A percentile compares a stretch with the other conserved stretches of the same genome.
These are phyloP conservation scores for Kingdonia uniflora DNA, from an alignment of 164 flowering plant genomes.

Conservation along the genomic window DNA sequence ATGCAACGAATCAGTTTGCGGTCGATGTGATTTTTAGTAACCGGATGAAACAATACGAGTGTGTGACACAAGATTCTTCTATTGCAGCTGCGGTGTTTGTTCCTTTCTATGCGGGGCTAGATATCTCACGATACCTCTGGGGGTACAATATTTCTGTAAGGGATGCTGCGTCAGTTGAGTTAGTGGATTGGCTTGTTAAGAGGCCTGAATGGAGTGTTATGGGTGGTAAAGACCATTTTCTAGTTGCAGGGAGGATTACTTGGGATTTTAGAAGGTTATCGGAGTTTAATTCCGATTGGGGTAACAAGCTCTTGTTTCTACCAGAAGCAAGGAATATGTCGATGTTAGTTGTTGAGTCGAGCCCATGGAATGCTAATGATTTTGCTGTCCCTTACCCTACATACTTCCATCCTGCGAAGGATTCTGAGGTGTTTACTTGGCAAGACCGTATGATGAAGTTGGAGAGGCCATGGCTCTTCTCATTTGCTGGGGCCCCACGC, in stretches of 20 bases:
- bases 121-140: constrained; percentile 80
- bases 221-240: constrained; percentile 87
- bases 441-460: constrained; percentile 79
- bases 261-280: constrained; percentile 82
- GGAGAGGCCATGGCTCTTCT: constrained; percentile 69
- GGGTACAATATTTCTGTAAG: constrained; percentile 61
- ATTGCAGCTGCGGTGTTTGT: constrained; percentile 87
- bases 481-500: constrained; percentile 97
- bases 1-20: constrained; percentile 84
- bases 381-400: constrained; percentile 93
- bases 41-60: constrained; percentile 88
- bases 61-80: constrained; percentile 79
- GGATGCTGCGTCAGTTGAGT: constrained; percentile 73
- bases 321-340: constrained; percentile 92
- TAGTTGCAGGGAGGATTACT: constrained; percentile 86
- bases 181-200: constrained; percentile 72
- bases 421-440: constrained; percentile 71
- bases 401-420: constrained; percentile 89
- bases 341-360: constrained; percentile 86
- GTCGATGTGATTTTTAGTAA: constrained; percentile 84
- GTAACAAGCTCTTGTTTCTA: constrained; percentile 75
- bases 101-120: constrained; percentile 91
- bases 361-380: constrained; percentile 93
- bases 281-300: constrained; percentile 71
- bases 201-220: constrained; percentile 81